A percentile compares a stretch with the other conserved stretches of the same genome.
Evolutionary conservation across 768 basidiomycete genomes (phyloP).

Genomic region (Leucocoprinus birnbaumii): DNA sequence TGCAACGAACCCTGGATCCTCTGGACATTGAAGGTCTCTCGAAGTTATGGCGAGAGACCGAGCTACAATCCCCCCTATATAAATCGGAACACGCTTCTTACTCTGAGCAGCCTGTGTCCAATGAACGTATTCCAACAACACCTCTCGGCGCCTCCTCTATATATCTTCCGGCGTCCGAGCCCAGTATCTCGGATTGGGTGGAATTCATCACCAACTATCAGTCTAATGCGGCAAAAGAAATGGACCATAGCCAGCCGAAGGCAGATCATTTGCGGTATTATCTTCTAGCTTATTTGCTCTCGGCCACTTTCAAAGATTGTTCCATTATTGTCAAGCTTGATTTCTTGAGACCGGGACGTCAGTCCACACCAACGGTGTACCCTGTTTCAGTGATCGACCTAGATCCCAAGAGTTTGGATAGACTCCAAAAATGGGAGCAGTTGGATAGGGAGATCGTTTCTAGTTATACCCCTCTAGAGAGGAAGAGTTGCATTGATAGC

Average conservation of each 20-base stretch:
- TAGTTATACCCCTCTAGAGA: slow-evolving; percentile 18
- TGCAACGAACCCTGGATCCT: slow-evolving; percentile 77
- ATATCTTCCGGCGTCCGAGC: slow-evolving; percentile 39
- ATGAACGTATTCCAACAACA: slow-evolving; percentile 17
- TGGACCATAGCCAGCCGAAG: slow-evolving; percentile 35
- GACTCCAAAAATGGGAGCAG: slow-evolving; percentile 67
- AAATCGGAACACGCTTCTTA: slow-evolving; percentile 20
- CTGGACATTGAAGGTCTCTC: slow-evolving; percentile 84
- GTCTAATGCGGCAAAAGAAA: slow-evolving; percentile 23
- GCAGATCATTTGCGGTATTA: slow-evolving; percentile 55
- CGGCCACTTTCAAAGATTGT: slow-evolving; percentile 97
- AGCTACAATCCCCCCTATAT: slow-evolving; percentile 22
- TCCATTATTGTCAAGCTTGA: slow-evolving; percentile 48
- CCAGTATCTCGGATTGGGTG: slow-evolving; percentile 63
- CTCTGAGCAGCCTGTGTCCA: slow-evolving; percentile 15
- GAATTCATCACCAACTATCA: slow-evolving; percentile 57
- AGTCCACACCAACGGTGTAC: slow-evolving; percentile 13
- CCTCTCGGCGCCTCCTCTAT: slow-evolving; percentile 30
- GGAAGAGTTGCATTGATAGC: slow-evolving; percentile 32
- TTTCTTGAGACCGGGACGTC: slow-evolving; percentile 21
- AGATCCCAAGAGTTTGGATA: slow-evolving; percentile 71
- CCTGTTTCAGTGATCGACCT: slow-evolving; percentile 77
- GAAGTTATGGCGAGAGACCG: slow-evolving; percentile 35
- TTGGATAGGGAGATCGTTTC: slow-evolving; percentile 64
- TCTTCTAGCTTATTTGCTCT: slow-evolving; percentile 75